Conservation (phyloP, 345 rosid species). For the Rubroshorea leprosula region DNA sequence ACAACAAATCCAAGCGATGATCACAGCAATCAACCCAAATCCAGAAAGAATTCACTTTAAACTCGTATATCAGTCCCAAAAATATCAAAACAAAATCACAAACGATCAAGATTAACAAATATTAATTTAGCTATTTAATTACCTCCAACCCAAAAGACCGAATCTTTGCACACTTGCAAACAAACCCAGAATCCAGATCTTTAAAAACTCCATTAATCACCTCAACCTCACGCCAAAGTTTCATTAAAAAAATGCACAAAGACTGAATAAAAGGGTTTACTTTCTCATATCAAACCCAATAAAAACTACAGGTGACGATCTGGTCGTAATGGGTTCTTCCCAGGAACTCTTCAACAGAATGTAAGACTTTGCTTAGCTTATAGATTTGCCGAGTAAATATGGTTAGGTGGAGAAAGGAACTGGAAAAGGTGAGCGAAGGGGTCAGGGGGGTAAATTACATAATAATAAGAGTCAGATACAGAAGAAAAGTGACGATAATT, state of each 20-base stretch:
- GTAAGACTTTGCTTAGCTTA: background rate
- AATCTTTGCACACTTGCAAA: slow-evolving; percentile 10
- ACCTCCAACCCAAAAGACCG: slow-evolving; percentile 6
- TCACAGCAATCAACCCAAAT: slow-evolving; percentile 4
- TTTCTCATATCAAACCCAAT: background rate
- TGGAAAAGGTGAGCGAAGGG: background rate
- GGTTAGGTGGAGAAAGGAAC: background rate
- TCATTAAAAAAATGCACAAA: too few species aligned
- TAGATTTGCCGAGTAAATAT: background rate
- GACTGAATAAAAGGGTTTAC: slow-evolving; percentile 1
- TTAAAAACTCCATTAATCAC: slow-evolving; percentile 18
- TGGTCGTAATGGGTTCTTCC: background rate
- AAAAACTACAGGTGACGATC: background rate
- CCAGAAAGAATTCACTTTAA: slow-evolving; percentile 12
- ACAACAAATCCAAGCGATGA: background rate
- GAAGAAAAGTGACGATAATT: too few species aligned
- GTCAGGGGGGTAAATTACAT: too few species aligned
- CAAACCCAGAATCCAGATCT: slow-evolving; percentile 22
- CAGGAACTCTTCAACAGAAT: background rate
- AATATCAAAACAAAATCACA: background rate
- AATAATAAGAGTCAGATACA: too few species aligned
- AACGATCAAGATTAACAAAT: background rate
- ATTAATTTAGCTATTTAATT: slow-evolving; percentile 1
- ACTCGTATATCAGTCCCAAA: background rate
- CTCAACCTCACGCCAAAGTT: slow-evolving; percentile 16